Base-by-base conservation (phyloP, 305 asterid species). In the Fraxinus ornus region DNA sequence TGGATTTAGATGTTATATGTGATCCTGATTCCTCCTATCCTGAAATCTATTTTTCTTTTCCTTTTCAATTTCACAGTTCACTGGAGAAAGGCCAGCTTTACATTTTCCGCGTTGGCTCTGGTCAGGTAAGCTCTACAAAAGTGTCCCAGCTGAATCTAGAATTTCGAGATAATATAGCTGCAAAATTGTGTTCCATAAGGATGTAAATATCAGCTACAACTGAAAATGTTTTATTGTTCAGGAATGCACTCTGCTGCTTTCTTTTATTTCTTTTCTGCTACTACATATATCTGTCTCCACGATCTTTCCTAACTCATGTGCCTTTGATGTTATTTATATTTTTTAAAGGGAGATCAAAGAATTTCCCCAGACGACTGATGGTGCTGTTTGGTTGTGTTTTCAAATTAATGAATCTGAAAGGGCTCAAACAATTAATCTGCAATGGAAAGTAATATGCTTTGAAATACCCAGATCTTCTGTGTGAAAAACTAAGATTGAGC, bases 91-190 rank as follows among this genome's bases (percentile, higher is more conserved):
- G 98, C 6, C 97, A 77, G 85, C 86, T 82, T 62, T 94, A 94
- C 83, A 93, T 96, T 81, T 94, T 96, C 87, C 95, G 98, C 12
- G 95, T 94, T 5, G 99, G 99, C 19, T 73, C 99, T 81, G 99
- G 89, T 79, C 98, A 94, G 98, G 99, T 96, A 88, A 89, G 84
- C 80, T 72, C 39, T 55, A 32, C 55, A 28, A 74, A 78, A n/a
- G 36, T 77, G 52, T 33, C 52, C 75, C 33, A 17, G 75, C 82
- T 62, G 30, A 49, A 84, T 36, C 37, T 32, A 2, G 26, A 52
- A 55, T 17, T 73, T 52, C 62, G 4, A 36, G 39, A 71, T 47
- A 55, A 47, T 47, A 33, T 44, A 76, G 32, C 39, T 44, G 15
- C 64, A 32, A 76, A 47, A 30, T 77, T 47, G 24, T 76, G 28